These are phyloP conservation scores for Alternaria alternata DNA, from an alignment of 2,329 filamentous ascomycete genomes.

Conservation along the genomic window DNA sequence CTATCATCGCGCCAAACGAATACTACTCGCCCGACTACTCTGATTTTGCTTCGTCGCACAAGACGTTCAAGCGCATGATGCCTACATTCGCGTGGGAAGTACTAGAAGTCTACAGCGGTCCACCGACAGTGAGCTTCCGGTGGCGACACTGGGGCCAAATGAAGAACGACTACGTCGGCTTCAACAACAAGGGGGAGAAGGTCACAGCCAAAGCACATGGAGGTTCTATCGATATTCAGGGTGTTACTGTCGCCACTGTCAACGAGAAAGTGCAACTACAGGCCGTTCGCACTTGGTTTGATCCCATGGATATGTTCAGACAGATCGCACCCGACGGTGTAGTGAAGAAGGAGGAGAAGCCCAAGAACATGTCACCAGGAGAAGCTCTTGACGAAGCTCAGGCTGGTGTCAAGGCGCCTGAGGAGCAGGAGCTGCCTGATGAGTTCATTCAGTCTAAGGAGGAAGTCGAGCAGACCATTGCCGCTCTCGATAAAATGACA, in stretches of 20 bases:
- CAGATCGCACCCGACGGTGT: constrained; percentile 65
- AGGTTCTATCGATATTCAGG: constrained; percentile 68
- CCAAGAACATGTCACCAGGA: constrained; percentile 42
- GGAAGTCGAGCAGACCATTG: constrained; percentile 18
- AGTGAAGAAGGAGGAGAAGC: constrained; percentile 55
- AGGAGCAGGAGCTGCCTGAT: constrained; percentile 27
- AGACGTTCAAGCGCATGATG: constrained; percentile 78
- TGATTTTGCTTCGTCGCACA: constrained; percentile 71
- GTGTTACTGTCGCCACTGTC: constrained; percentile 68
- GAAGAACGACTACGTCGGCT: constrained; percentile 71
- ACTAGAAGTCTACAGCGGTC: constrained; percentile 71
- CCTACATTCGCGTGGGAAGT: constrained; percentile 76
- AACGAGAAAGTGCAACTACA: constrained; percentile 68
- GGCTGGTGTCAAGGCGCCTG: constrained; percentile 16
- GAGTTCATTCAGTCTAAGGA: constrained; percentile 19
- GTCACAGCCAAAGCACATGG: constrained; percentile 69
- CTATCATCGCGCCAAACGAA: constrained; percentile 68
- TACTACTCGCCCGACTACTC: constrained; percentile 70
- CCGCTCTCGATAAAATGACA: constrained; percentile 17
- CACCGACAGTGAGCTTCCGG: constrained; percentile 67
- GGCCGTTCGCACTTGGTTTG: constrained; percentile 70
- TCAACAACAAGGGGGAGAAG: constrained; percentile 70
- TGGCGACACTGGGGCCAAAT: constrained; percentile 75
- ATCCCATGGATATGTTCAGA: constrained; percentile 71
- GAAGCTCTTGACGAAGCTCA: constrained; percentile 38